phyloP scores from a whole-genome alignment of 306 rosid genomes.

The Cucurbita maxima region DNA sequence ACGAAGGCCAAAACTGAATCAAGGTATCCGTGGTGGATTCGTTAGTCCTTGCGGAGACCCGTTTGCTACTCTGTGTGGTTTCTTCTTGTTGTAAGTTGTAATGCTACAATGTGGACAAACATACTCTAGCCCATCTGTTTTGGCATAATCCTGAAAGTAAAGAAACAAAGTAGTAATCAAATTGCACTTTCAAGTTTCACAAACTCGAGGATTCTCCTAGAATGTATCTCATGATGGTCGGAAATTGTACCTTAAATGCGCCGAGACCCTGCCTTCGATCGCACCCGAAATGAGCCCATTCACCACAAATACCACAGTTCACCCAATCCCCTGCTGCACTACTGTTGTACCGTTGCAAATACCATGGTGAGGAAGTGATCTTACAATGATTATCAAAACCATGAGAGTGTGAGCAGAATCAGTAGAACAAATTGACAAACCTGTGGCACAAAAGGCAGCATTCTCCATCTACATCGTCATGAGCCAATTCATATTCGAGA shows the following conservation, averaged over 20 bases:
- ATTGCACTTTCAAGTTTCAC: neutral
- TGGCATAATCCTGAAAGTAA: slow-evolving; percentile 83
- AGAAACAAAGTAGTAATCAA: neutral
- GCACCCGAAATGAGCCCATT: slow-evolving; percentile 99
- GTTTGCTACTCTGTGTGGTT: slow-evolving; percentile 51
- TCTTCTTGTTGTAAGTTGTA: slow-evolving; percentile 91
- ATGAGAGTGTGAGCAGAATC: neutral
- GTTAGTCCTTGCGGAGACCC: slow-evolving; percentile 65
- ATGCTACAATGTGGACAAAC: slow-evolving; percentile 95
- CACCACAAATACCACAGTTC: slow-evolving; percentile 98
- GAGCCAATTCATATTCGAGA: slow-evolving; percentile 90
- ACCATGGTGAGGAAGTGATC: slow-evolving; percentile 12
- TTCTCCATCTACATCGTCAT: slow-evolving; percentile 97
- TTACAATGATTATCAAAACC: neutral
- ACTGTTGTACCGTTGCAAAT: slow-evolving; percentile 38
- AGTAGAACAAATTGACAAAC: slow-evolving; percentile 23
- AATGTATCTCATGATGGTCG: neutral
- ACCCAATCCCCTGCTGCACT: slow-evolving; percentile 99
- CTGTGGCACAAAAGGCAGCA: slow-evolving; percentile 98
- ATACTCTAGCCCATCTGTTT: slow-evolving; percentile 96
- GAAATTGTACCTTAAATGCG: slow-evolving; percentile 70
- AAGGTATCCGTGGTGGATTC: slow-evolving; percentile 47
- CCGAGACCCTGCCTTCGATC: slow-evolving; percentile 99
- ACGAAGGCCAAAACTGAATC: slow-evolving; percentile 7
- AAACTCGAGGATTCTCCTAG: neutral